Percentiles rank a stretch among this genome's conserved stretches.
Conservation (phyloP, 305 asterid genomes). For the Nicotiana rustica region DNA sequence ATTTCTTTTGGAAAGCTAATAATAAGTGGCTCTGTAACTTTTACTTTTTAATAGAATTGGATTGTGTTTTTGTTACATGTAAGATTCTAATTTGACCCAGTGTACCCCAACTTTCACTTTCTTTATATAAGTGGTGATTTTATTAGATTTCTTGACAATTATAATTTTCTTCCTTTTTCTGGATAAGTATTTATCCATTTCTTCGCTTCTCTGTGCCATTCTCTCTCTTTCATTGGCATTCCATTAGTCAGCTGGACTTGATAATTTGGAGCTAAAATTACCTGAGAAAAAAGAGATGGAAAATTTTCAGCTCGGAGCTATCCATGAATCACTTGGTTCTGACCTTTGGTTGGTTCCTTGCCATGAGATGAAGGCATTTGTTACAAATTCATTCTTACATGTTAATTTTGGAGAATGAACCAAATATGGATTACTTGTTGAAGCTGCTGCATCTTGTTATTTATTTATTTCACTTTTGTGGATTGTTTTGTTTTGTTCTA, state of each 20-base stretch:
- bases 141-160: slow-evolving; percentile 17
- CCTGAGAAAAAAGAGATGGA: background rate
- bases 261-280: slow-evolving; percentile 15
- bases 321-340: slow-evolving; percentile 12
- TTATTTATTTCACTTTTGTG: slow-evolving; percentile 12
- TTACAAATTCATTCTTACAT: slow-evolving; percentile 8
- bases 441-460: slow-evolving; percentile 2
- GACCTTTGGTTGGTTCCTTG: background rate
- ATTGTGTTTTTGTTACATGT: slow-evolving; percentile 23
- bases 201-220: slow-evolving; percentile 5
- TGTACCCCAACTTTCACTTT: background rate
- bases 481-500: background rate
- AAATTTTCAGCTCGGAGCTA: background rate
- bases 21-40: slow-evolving; percentile 21
- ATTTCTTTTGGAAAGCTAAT: background rate
- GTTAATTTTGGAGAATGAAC: background rate
- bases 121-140: background rate
- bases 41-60: background rate
- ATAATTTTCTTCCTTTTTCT: background rate
- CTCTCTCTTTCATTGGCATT: background rate
- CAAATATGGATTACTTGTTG: background rate
- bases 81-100: slow-evolving; percentile 12
- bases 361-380: slow-evolving; percentile 10
- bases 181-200: background rate
- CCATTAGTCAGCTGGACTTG: background rate